Evolutionary conservation across 441 rosid genomes (phyloP), one percentile per base, ranked within the genome.

Genomic region (Arabidopsis lyrata): DNA sequence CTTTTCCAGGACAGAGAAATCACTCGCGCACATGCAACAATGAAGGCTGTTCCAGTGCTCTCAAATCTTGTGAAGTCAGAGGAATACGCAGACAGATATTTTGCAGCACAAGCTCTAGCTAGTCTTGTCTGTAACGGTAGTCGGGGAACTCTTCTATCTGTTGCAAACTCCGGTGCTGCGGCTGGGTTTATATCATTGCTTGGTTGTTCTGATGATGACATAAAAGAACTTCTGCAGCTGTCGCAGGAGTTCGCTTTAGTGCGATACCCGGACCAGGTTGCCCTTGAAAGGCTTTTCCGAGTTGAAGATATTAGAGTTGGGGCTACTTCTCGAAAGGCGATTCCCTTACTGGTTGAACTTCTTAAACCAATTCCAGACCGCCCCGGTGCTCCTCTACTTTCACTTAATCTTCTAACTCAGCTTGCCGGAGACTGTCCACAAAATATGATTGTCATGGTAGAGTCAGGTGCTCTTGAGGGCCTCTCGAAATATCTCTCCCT

Each of bases 331-430:
- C 87, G 99, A 61, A 96, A 96, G 85, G 90, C 99, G 56, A 92
- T 96, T 77, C 99, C 99, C 55, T 90, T 91, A 48, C 93, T 96
- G 56, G 99, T 96, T 74, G 99, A 96, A 77, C 88, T 96, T 68
- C 96, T 96, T 63, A 96, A 96, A 76, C 99, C 99, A 58, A 96
- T 96, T 81, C 99, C 99, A 57, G 99, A 94, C 84, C 99, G 99
- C 50, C 99, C 99, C 6, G 94, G 97, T 63, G 99, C 99, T 74
- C 99, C 99, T 67, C 87, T 85, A 80, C 93, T 96, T 63, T 88
- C 99, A 59, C 88, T 96, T 48, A 91, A 96, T 52, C 87, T 92
- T 82, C 85, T 96, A 82, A 96, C 89, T 70, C 98, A 88, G 84
- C 98, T 96, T 80, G 97, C 98, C 52, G 92, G 88, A 77, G 99